These are phyloP conservation scores for Phytopythium kandeliae DNA, from an alignment of 352 stramenopile genomes.

Conservation along the genomic window DNA sequence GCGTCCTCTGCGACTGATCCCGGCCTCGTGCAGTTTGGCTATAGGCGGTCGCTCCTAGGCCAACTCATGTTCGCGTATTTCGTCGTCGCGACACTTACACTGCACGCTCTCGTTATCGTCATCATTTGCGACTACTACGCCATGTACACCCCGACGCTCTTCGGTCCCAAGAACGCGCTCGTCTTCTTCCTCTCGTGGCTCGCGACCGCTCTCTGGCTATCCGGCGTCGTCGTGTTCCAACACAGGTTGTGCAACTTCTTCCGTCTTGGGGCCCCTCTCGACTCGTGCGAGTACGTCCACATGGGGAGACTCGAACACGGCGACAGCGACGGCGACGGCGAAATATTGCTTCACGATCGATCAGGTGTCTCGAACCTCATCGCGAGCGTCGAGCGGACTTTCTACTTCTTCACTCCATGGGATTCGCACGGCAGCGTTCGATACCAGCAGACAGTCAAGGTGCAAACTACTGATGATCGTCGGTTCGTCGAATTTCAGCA, in stretches of 20 bases:
- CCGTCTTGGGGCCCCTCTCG: slow-evolving; percentile 14
- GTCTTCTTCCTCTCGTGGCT: slow-evolving; percentile 36
- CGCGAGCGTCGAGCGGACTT: slow-evolving; percentile 15
- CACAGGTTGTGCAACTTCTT: slow-evolving; percentile 30
- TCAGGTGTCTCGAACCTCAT: slow-evolving; percentile 22
- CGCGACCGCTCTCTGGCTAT: slow-evolving; percentile 17
- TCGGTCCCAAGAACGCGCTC: slow-evolving; percentile 17
- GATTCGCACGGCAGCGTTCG: slow-evolving; percentile 1
- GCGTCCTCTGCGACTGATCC: background rate
- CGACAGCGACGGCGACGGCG: slow-evolving; percentile 7
- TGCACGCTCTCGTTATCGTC: slow-evolving; percentile 23
- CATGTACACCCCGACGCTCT: slow-evolving; percentile 19
- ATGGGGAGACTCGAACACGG: slow-evolving; percentile 18
- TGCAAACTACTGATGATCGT: slow-evolving; percentile 10
- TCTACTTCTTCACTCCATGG: slow-evolving; percentile 7
- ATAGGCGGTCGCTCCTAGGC: slow-evolving; percentile 11
- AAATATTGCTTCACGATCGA: slow-evolving; percentile 24
- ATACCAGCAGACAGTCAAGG: slow-evolving; percentile 26
- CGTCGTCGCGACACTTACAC: slow-evolving; percentile 9
- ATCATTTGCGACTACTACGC: slow-evolving; percentile 33
- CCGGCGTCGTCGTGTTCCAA: slow-evolving; percentile 17
- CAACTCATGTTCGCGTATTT: slow-evolving; percentile 20
- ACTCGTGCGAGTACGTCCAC: slow-evolving; percentile 25
- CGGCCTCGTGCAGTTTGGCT: slow-evolving; percentile 13
- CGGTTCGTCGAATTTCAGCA: slow-evolving; percentile 36